These are phyloP conservation scores for Trametes cingulata DNA, from an alignment of 768 basidiomycete genomes.

Conservation along the genomic window DNA sequence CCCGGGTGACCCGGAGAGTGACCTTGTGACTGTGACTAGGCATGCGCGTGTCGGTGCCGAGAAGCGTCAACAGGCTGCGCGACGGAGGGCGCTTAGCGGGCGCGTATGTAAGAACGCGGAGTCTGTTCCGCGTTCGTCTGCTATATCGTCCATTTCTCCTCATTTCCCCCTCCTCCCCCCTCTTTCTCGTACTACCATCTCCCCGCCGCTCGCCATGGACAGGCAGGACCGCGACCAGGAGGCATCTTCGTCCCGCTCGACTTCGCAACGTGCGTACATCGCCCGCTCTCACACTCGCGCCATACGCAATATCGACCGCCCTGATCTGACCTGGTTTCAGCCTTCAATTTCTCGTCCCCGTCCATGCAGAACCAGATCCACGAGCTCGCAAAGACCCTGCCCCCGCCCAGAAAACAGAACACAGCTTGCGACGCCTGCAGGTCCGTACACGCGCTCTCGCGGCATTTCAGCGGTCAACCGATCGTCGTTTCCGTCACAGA, in stretches of 20 bases:
- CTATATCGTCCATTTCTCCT: conserved; percentile 18
- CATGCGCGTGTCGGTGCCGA: conserved; percentile 19
- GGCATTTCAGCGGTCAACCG: neutral
- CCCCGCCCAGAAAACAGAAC: conserved; percentile 89
- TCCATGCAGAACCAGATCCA: conserved; percentile 81
- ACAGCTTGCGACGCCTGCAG: conserved; percentile 94
- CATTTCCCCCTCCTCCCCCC: conserved; percentile 4
- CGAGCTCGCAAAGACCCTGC: conserved; percentile 75
- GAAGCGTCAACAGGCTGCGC: conserved; percentile 12
- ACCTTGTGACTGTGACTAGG: conserved; percentile 12
- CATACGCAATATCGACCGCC: conserved; percentile 25
- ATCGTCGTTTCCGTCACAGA: conserved; percentile 39
- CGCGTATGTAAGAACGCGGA: conserved; percentile 18
- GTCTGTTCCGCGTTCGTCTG: conserved; percentile 16
- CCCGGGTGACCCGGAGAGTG: neutral
- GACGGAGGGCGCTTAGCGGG: conserved; percentile 17
- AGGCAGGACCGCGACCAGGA: conserved; percentile 13
- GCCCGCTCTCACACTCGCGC: neutral
- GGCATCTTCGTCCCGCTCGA: conserved; percentile 5
- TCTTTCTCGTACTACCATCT: conserved; percentile 5
- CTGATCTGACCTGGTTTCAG: conserved; percentile 38
- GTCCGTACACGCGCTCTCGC: conserved; percentile 36
- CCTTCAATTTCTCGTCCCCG: conserved; percentile 61
- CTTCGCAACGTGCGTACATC: conserved; percentile 19
- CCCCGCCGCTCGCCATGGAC: conserved; percentile 21